These are phyloP conservation scores for Escovopsis sp. DNA, from an alignment of 2,329 filamentous ascomycete genomes.

Conservation along the genomic window DNA sequence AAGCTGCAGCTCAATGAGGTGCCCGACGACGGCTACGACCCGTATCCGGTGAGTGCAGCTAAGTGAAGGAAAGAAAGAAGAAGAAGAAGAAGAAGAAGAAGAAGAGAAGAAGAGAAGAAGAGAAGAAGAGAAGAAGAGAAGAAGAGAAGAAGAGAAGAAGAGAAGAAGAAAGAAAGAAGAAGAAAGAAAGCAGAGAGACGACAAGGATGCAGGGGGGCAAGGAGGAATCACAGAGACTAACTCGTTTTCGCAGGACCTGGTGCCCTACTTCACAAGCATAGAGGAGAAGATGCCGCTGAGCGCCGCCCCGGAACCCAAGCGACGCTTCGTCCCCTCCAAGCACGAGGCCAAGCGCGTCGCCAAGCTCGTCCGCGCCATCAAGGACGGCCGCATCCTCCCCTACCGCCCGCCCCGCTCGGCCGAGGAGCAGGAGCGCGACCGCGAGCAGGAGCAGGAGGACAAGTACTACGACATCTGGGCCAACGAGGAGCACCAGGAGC, in stretches of 20 bases:
- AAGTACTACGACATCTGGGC: constrained; percentile 87
- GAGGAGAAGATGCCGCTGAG: constrained; percentile 90
- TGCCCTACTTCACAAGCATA: constrained; percentile 87
- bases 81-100: too few species aligned
- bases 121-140: too few species aligned
- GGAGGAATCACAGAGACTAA: too few species aligned
- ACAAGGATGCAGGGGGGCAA: too few species aligned
- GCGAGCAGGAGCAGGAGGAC: constrained; percentile 49
- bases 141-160: not conserved
- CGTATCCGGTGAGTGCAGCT: constrained; percentile 53
- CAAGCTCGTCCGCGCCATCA: constrained; percentile 92
- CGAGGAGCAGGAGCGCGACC: constrained; percentile 29
- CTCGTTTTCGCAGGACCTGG: constrained; percentile 43
- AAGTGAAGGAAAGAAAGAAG: not conserved
- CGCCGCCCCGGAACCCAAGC: constrained; percentile 87
- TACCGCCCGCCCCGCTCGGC: constrained; percentile 69
- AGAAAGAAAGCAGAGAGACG: too few species aligned
- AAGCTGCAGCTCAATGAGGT: constrained; percentile 82
- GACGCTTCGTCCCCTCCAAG: constrained; percentile 89
- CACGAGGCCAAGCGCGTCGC: constrained; percentile 93
- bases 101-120: too few species aligned
- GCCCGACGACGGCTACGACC: constrained; percentile 77
- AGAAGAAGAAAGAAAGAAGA: too few species aligned
- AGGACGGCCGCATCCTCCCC: constrained; percentile 83
- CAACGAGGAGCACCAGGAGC: constrained; percentile 67